These are phyloP conservation scores for Orobanche coerulescens DNA, from an alignment of 257 asterid genomes.

Conservation along the genomic window DNA sequence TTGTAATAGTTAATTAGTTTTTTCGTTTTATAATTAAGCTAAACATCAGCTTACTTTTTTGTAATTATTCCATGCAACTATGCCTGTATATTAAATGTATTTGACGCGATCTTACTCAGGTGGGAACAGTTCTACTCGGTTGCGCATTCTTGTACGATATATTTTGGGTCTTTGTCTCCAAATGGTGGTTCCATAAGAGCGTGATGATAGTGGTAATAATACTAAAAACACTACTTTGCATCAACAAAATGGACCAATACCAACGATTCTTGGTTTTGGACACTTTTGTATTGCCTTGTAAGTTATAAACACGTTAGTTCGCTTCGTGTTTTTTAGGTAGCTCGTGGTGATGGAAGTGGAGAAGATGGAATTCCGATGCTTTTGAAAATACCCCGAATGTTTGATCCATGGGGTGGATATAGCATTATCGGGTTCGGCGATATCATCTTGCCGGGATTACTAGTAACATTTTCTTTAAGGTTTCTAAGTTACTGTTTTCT, in stretches of 20 bases:
- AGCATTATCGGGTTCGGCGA: conserved; percentile 94
- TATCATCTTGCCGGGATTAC: conserved; percentile 76
- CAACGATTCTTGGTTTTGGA: not conserved
- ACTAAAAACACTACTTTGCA: not conserved
- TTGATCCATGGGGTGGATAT: conserved; percentile 96
- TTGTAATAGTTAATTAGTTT: not conserved
- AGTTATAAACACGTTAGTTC: not conserved
- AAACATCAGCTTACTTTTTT: not conserved
- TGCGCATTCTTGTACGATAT: conserved; percentile 92
- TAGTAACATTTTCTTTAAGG: conserved; percentile 65
- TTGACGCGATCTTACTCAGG: conserved; percentile 37
- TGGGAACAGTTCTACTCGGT: conserved; percentile 86
- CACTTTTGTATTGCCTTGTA: not conserved
- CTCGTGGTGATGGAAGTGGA: conserved; percentile 93
- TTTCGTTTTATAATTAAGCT: not conserved
- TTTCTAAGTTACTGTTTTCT: conserved; percentile 1
- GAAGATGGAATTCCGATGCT: conserved; percentile 97
- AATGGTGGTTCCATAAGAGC: conserved; percentile 86
- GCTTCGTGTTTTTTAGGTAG: conserved; percentile 49
- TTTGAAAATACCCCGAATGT: conserved; percentile 83
- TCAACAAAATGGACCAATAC: not conserved
- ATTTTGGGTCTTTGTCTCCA: conserved; percentile 91
- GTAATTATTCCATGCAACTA: not conserved
- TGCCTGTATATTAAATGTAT: too few relatives aligned
- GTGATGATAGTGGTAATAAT: conserved; percentile 96